These are phyloP conservation scores for Melampsora americana DNA, from an alignment of 1,284 basidiomycete genomes.

Conservation along the genomic window DNA sequence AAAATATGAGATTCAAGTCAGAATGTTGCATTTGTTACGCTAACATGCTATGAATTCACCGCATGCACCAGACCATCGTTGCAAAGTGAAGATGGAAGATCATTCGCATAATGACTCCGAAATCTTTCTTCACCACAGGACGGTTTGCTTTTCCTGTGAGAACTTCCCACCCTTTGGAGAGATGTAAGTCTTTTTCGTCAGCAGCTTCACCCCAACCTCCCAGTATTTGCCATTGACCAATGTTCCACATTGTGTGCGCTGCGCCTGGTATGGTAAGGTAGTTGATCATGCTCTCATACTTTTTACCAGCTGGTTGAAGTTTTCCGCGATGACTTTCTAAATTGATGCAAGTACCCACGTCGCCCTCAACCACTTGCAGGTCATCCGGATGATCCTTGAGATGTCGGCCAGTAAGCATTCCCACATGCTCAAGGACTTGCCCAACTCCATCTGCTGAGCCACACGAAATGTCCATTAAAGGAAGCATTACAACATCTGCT, in stretches of 20 bases:
- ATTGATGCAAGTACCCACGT: no score
- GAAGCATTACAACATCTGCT: conserved; percentile 2
- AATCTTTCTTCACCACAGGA: neutral
- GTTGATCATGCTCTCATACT: no score
- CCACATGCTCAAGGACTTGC: no score
- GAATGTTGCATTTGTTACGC: no score
- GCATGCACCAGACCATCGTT: neutral
- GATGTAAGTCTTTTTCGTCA: neutral
- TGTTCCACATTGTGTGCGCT: conserved; percentile 22
- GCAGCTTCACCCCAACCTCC: conserved; percentile 3
- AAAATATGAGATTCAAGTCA: no score
- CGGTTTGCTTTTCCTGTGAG: neutral
- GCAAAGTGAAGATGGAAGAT: conserved; percentile 11
- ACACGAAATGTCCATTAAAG: conserved; percentile 13
- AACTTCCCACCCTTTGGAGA: neutral
- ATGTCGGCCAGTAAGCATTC: neutral
- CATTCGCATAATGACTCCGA: no score
- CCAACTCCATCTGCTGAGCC: conserved; percentile 9
- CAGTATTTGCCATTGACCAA: neutral
- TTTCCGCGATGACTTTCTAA: no score
- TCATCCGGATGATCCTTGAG: neutral
- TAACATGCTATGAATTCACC: neutral
- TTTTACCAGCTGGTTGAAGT: no score
- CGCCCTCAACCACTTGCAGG: neutral
- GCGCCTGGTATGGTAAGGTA: no score